Conservation (phyloP, 139 green algal genomes). For the Coelastrella sp. region DNA sequence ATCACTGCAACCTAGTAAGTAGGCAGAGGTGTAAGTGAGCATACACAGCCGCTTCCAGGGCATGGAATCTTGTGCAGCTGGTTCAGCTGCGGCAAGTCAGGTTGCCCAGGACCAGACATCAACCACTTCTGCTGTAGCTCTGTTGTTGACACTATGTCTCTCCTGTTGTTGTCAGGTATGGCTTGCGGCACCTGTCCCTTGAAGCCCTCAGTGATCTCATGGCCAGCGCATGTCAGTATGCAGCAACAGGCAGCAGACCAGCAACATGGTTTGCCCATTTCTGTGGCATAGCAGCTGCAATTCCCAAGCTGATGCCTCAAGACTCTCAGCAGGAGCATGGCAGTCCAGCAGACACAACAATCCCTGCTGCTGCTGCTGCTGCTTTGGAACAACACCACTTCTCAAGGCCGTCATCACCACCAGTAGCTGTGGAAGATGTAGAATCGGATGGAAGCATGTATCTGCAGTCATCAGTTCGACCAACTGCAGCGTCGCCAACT, state of each 20-base stretch:
- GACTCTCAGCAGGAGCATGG: too few species aligned
- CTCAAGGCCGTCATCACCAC: too few species aligned
- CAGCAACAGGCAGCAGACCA: not conserved
- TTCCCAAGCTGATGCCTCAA: not conserved
- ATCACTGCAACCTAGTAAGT: too few species aligned
- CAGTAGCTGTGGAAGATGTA: too few species aligned
- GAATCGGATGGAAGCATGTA: not conserved
- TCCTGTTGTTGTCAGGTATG: slow-evolving; percentile 23
- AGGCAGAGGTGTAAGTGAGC: too few species aligned
- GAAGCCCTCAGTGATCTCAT: slow-evolving; percentile 4
- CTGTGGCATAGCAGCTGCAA: slow-evolving; percentile 31
- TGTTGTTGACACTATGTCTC: not conserved
- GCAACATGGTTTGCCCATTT: slow-evolving; percentile 30
- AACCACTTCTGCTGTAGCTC: not conserved
- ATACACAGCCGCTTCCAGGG: too few species aligned
- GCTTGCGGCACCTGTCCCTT: not conserved
- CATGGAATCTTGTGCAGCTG: too few species aligned
- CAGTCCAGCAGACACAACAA: too few species aligned
- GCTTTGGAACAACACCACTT: too few species aligned
- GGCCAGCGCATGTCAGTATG: slow-evolving; percentile 18
- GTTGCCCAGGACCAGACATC: too few species aligned
- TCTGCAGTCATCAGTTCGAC: not conserved
- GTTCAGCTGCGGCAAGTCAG: too few species aligned
- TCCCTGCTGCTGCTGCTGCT: not conserved
- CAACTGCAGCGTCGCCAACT: not conserved